Evolutionary conservation across 148 eudicot genomes (phyloP), one percentile per base, ranked within the genome.

Genomic region (Rhododendron simsii): DNA sequence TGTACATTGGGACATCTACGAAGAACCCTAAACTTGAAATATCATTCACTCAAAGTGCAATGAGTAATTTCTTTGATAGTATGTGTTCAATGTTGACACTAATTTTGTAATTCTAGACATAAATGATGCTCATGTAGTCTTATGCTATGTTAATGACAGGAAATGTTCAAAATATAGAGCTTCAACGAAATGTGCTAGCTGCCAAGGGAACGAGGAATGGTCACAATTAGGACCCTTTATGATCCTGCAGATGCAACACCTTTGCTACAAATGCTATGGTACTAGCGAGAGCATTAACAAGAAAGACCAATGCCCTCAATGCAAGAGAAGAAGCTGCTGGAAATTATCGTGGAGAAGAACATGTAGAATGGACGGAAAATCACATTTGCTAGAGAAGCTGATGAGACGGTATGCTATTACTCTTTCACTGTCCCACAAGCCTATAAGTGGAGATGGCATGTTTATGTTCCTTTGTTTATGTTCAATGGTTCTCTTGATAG

Each of bases 271-370:
- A 28, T 93, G 95, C 84, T 92, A 89, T 89, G 95, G 97, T 28
- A 93, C 92, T 14, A 94, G 95, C n/a, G 97, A 94, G 87, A 87
- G 90, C 0, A 92, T 93, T 41, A 90, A 47, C 1, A 94, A 93
- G n/a, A 93, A 90, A 69, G 95, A 92, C 69, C 83, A 95, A 14
- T 94, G 95, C 87, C 69, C 91, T 16, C 91, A 89, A 83, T 94
- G 98, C 86, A 94, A 92, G 93, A 93, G 85, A 94, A 93, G 87
- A 94, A 94, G 88, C 94, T 94, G 26, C 87, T 93, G 35, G 97
- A 94, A 87, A 94, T 92, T 2, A 14, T 35, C 37, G 37, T 35
- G 5, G 95, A 94, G 82, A 94, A 94, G 93, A 95, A 95, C n/a
- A 94, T 94, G 41, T 4, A 39, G 41, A 39, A 39, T 39, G 41